Base-by-base conservation (phyloP, 257 asterid genomes). In the Solanum phureja region DNA sequence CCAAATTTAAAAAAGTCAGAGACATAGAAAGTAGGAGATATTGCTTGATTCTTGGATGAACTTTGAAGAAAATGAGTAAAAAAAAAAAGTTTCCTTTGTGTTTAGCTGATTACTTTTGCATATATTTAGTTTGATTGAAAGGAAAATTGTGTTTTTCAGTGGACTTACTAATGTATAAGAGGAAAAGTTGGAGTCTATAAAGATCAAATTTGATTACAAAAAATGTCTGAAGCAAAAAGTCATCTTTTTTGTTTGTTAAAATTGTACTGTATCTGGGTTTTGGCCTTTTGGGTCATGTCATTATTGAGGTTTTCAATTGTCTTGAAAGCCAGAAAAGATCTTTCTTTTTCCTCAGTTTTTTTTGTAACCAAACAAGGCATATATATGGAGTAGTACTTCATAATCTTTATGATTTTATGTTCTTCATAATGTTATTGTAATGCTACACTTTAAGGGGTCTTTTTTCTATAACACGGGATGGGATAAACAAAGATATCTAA, bases 291-390 rank as follows among this genome's bases (percentile, higher is more conserved):
- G 58, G 14, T 86, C 87, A 42, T 16, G 44, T 52, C 4, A 68
- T 34, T 72, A 1, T 62, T 75, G 69, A 34, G 87, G 85, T 27
- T 88, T 71, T 37, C 71, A 77, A 75, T 29, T 21, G 42, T 34
- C 37, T 84, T 42, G 46, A 88, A 84, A 69, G 34, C 68, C 83
- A 49, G 44, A 46, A 74, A 73, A 66, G 19, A 11, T 1, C 13
- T 27, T 38, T 58, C 33, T 11, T n/a, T 60, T 58, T 71, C 56
- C 33, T 42, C 74, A 40, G 71, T 64, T 83, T 23, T 83, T 69
- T 42, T 34, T 29, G 89, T 83, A 86, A 86, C 73, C 76, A 86
- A 87, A 88, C 84, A 87, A 83, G 68, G 77, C 66, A 24, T 66
- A 66, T 24, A 24, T 66, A 66, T 24, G n/a, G 62, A 52, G 62